Evolutionary conservation across 2,329 filamentous ascomycete genomes (phyloP).

Genomic region (Didymella glomerata): DNA sequence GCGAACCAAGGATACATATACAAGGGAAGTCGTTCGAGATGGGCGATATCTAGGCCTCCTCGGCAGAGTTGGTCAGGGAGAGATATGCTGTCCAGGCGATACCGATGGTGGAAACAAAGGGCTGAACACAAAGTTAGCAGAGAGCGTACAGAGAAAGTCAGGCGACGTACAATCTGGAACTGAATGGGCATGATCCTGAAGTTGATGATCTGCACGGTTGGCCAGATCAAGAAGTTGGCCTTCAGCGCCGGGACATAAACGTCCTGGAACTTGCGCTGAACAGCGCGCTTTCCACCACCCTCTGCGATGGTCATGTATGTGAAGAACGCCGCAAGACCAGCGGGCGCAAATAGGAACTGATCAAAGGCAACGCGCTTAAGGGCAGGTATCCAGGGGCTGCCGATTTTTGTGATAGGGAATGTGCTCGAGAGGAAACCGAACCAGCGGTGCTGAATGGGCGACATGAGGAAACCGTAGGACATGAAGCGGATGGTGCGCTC

Average conservation of each 20-base stretch:
- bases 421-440: conserved; percentile 82
- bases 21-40: conserved; percentile 26
- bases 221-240: conserved; percentile 96
- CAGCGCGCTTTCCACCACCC: conserved; percentile 82
- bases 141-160: neutral
- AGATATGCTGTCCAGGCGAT: conserved; percentile 98
- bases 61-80: conserved; percentile 86
- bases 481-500: conserved; percentile 94
- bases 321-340: conserved; percentile 89
- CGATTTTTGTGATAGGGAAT: conserved; percentile 83
- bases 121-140: conserved; percentile 61
- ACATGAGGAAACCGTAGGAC: conserved; percentile 97
- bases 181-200: conserved; percentile 95
- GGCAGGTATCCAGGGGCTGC: conserved; percentile 74
- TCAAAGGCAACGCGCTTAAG: conserved; percentile 92
- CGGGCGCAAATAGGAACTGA: conserved; percentile 90
- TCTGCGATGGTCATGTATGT: conserved; percentile 96
- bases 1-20: conserved; percentile 29
- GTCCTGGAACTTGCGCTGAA: conserved; percentile 86
- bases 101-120: conserved; percentile 93
- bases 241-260: conserved; percentile 95
- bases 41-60: conserved; percentile 62
- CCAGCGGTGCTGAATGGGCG: conserved; percentile 94
- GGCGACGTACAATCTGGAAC: conserved; percentile 84
- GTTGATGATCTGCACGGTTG: conserved; percentile 94